These are phyloP conservation scores for Furcasterigmium sp. DNA, from an alignment of 2,329 filamentous ascomycete species.

Conservation along the genomic window DNA sequence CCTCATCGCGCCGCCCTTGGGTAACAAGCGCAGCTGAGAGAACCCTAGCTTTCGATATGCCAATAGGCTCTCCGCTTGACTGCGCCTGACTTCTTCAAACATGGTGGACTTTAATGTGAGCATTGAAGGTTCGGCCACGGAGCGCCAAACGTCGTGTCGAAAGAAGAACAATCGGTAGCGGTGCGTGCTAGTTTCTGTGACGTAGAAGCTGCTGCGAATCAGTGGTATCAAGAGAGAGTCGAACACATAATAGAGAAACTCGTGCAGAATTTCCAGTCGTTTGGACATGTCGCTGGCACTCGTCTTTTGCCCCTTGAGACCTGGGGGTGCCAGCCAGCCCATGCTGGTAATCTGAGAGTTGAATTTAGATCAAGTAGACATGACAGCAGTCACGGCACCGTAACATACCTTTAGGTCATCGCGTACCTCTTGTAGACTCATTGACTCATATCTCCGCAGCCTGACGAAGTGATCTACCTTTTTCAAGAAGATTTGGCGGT, in stretches of 20 bases:
- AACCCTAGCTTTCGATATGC: slow-evolving; percentile 64
- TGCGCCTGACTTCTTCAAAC: slow-evolving; percentile 69
- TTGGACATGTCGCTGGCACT: slow-evolving; percentile 70
- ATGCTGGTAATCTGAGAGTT: slow-evolving; percentile 62
- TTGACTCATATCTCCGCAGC: slow-evolving; percentile 73
- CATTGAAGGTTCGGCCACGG: slow-evolving; percentile 69
- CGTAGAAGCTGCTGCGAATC: slow-evolving; percentile 83
- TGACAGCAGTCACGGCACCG: no score
- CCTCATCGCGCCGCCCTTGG: slow-evolving; percentile 70
- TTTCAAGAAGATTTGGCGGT: slow-evolving; percentile 56
- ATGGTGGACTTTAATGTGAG: slow-evolving; percentile 61
- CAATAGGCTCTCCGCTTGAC: slow-evolving; percentile 52
- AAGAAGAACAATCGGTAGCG: slow-evolving; percentile 87
- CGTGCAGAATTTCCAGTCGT: slow-evolving; percentile 70
- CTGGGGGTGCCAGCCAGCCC: slow-evolving; percentile 64
- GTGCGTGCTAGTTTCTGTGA: slow-evolving; percentile 82
- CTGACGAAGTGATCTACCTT: slow-evolving; percentile 74
- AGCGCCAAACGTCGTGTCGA: slow-evolving; percentile 86
- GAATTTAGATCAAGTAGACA: no score
- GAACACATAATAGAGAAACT: slow-evolving; percentile 88
- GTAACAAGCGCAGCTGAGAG: slow-evolving; percentile 74
- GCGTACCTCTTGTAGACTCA: slow-evolving; percentile 72
- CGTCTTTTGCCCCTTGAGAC: slow-evolving; percentile 44
- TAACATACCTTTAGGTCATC: slow-evolving; percentile 66
- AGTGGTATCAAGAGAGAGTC: slow-evolving; percentile 88